Conservation (phyloP, 1,284 basidiomycete genomes). For the Ceratobasidium sp. region DNA sequence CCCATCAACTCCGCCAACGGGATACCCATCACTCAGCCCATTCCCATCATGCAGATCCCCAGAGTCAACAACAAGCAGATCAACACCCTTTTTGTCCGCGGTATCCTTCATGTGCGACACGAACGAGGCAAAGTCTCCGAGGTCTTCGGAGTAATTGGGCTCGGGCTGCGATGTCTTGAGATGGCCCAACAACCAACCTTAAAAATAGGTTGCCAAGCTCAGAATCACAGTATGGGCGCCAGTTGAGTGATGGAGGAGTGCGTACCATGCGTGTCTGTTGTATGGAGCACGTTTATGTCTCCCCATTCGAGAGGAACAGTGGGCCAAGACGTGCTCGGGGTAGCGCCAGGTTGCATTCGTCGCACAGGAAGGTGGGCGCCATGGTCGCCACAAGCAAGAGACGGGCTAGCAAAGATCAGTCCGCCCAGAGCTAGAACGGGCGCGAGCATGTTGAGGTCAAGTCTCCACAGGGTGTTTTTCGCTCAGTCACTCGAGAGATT, state of each 20-base stretch:
- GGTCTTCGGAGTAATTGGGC: conserved; percentile 80
- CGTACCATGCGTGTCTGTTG: conserved; percentile 77
- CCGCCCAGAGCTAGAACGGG: neutral
- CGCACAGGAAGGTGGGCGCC: conserved; percentile 6
- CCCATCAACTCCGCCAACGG: conserved; percentile 75
- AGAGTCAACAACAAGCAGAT: conserved; percentile 75
- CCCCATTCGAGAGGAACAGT: conserved; percentile 71
- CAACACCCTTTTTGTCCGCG: conserved; percentile 74
- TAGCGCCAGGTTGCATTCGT: conserved; percentile 39
- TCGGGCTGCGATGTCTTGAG: conserved; percentile 74
- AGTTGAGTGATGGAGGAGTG: neutral
- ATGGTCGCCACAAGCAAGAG: conserved; percentile 27
- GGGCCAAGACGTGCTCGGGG: conserved; percentile 44
- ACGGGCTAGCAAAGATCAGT: neutral
- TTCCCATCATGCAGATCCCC: conserved; percentile 87
- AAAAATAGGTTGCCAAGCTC: neutral
- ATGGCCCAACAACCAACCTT: conserved; percentile 77
- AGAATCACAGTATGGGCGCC: neutral
- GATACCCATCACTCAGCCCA: conserved; percentile 76
- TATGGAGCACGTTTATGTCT: conserved; percentile 81
- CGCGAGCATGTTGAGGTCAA: conserved; percentile 1
- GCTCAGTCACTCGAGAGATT: no score
- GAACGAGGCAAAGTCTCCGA: conserved; percentile 84
- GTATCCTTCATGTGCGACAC: conserved; percentile 81
- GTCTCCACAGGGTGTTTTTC: neutral